phyloP scores from a whole-genome alignment of 805 yeast genomes.

The Saccharomycopsis fermentans region DNA sequence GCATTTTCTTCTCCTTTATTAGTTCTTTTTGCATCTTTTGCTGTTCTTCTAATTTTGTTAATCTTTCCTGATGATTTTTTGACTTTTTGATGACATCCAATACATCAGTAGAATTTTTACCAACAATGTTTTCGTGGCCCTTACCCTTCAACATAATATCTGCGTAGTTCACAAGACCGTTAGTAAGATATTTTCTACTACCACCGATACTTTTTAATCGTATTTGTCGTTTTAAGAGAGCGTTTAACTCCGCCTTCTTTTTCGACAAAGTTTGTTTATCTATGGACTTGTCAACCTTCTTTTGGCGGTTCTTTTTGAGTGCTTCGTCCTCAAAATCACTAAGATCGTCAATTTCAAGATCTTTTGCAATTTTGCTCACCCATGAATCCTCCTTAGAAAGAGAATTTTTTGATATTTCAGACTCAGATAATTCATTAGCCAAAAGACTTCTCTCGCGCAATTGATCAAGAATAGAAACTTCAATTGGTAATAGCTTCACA shows the following conservation, averaged over 20 bases:
- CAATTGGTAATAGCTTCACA: conserved; percentile 64
- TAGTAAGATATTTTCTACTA: conserved; percentile 59
- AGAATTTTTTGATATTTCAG: conserved; percentile 49
- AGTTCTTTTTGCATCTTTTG: conserved; percentile 9
- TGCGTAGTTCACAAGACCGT: conserved; percentile 70
- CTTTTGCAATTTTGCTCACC: conserved; percentile 88
- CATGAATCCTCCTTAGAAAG: conserved; percentile 63
- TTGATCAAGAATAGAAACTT: conserved; percentile 60
- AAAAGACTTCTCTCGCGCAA: conserved; percentile 56
- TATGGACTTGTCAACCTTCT: conserved; percentile 42
- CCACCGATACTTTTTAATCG: conserved; percentile 24
- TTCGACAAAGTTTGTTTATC: conserved; percentile 38
- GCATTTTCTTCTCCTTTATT: conserved; percentile 4
- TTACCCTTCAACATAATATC: conserved; percentile 60
- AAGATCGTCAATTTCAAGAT: conserved; percentile 69
- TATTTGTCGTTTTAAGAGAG: conserved; percentile 46
- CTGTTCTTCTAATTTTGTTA: conserved; percentile 9
- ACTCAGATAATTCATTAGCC: conserved; percentile 69
- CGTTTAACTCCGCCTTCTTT: conserved; percentile 42
- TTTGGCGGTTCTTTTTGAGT: conserved; percentile 50
- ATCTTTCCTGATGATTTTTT: conserved; percentile 15
- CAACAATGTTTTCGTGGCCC: conserved; percentile 59
- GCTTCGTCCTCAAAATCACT: conserved; percentile 62
- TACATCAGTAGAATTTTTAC: conserved; percentile 60
- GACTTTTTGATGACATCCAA: conserved; percentile 42